phyloP scores from a whole-genome alignment of 192 early-diverging fungal species.

The Coemansia sp. region DNA sequence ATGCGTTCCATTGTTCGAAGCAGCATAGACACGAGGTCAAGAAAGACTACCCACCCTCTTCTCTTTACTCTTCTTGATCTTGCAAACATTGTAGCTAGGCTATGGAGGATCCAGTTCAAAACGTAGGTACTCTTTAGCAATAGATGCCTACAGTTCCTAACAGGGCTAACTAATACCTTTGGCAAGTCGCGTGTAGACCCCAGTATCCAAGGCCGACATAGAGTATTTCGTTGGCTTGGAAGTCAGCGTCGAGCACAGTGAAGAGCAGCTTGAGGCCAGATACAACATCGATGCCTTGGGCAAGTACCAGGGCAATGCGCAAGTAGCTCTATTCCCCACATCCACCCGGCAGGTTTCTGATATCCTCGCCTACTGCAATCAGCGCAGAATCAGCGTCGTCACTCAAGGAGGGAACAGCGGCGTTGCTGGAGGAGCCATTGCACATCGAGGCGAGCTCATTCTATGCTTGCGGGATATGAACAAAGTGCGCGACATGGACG shows the following conservation, averaged over 20 bases:
- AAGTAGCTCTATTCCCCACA: constrained; percentile 76
- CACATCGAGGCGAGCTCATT: constrained; percentile 89
- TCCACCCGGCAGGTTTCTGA: constrained; percentile 79
- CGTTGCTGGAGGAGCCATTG: constrained; percentile 88
- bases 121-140: not conserved
- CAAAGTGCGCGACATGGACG: constrained; percentile 67
- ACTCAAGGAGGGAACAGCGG: constrained; percentile 98
- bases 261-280: constrained; percentile 15
- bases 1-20: no score
- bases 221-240: constrained; percentile 30
- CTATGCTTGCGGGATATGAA: constrained; percentile 77
- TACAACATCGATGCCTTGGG: constrained; percentile 83
- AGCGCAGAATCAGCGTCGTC: constrained; percentile 76
- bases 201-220: constrained; percentile 27
- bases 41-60: not conserved
- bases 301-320: constrained; percentile 83
- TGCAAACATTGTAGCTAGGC: not conserved
- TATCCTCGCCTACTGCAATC: constrained; percentile 85
- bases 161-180: not conserved
- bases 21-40: no score
- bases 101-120: not conserved
- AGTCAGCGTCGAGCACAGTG: constrained; percentile 13
- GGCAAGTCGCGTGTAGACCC: constrained; percentile 1
- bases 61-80: not conserved
- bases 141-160: not conserved